phyloP scores from a whole-genome alignment of 352 stramenopile species.

The Globisporangium megalacanthum region DNA sequence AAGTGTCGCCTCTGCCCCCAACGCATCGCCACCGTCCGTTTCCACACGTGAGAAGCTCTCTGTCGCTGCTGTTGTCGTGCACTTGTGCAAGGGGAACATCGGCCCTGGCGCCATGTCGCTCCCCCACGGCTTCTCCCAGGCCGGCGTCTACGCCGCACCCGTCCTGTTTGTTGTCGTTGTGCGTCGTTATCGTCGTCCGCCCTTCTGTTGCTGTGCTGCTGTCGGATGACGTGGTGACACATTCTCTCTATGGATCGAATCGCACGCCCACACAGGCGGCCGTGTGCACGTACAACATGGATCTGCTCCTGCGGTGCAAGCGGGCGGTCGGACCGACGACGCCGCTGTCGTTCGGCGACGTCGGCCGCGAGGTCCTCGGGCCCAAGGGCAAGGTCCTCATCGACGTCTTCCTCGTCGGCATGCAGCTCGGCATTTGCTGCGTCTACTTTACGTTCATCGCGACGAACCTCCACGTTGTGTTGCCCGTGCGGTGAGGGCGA shows the following conservation, averaged over 20 bases:
- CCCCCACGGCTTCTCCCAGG: conserved; percentile 71
- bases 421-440: conserved; percentile 76
- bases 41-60: conserved; percentile 39
- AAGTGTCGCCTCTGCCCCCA: too few species aligned
- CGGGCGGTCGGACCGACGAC: conserved; percentile 40
- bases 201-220: neutral
- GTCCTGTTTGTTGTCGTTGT: conserved; percentile 61
- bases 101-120: conserved; percentile 75
- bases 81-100: conserved; percentile 76
- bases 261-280: conserved; percentile 27
- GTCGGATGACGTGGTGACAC: too few species aligned
- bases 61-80: conserved; percentile 47
- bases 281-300: conserved; percentile 82
- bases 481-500: conserved; percentile 42
- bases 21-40: too few species aligned
- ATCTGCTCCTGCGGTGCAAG: conserved; percentile 70
- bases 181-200: conserved; percentile 1
- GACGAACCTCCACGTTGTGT: conserved; percentile 73
- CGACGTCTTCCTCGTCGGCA: conserved; percentile 75
- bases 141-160: conserved; percentile 52
- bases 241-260: neutral
- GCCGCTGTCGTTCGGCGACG: conserved; percentile 67
- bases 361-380: conserved; percentile 56
- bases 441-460: conserved; percentile 85
- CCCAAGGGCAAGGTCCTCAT: conserved; percentile 59